A percentile compares a stretch with the other conserved stretches of the same genome.
Evolutionary conservation across 345 rosid species (phyloP).

Genomic region (Excoecaria agallocha): DNA sequence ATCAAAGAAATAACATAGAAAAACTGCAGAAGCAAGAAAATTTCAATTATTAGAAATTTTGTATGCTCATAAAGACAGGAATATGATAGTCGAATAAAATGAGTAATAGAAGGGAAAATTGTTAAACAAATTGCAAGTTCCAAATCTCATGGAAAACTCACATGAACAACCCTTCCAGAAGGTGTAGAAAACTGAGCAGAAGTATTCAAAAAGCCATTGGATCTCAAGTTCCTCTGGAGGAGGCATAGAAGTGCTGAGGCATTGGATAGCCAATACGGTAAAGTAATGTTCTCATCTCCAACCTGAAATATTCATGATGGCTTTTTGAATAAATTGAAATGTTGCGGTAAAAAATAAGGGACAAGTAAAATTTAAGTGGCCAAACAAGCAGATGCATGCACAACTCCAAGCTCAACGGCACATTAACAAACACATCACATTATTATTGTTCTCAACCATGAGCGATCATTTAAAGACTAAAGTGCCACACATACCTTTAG

Average conservation of each 20-base stretch:
- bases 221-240: conserved; percentile 77
- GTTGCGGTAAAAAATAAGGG: not conserved
- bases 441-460: not conserved
- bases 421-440: too few species aligned
- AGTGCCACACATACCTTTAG: conserved; percentile 53
- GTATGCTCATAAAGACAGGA: not conserved
- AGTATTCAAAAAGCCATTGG: conserved; percentile 68
- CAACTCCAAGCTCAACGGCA: not conserved
- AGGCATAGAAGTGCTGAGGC: conserved; percentile 95
- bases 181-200: conserved; percentile 53
- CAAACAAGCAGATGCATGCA: not conserved
- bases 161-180: conserved; percentile 68
- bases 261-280: conserved; percentile 95
- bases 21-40: not conserved
- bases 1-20: not conserved
- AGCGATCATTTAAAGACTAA: not conserved
- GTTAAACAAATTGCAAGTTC: not conserved
- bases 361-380: not conserved
- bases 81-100: not conserved
- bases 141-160: conserved; percentile 29
- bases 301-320: conserved; percentile 49
- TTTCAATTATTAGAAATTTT: not conserved
- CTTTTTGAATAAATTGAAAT: not conserved
- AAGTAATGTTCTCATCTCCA: conserved; percentile 59
- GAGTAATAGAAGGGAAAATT: not conserved